Evolutionary conservation across 441 rosid genomes (phyloP).

Genomic region (Rhodomyrtus psidioides): DNA sequence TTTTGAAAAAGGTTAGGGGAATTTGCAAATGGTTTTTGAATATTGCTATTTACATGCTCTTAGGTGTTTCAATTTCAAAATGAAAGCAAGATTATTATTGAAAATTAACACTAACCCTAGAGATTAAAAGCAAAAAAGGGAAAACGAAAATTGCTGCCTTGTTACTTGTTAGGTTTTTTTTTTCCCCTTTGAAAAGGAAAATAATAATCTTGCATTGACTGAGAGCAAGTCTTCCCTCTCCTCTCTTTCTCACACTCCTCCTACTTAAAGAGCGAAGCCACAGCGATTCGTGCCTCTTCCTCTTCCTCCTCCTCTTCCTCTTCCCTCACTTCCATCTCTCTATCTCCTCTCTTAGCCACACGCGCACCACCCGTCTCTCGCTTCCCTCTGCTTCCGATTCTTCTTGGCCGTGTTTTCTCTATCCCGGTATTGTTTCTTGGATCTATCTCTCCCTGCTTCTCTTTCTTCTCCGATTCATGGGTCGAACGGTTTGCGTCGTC

Average conservation of each 20-base stretch:
- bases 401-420: not conserved
- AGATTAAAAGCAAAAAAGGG: not conserved
- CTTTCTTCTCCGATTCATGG: not conserved
- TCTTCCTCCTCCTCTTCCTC: not conserved
- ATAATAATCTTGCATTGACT: not conserved
- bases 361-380: not conserved
- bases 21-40: rapidly evolving
- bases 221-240: not conserved
- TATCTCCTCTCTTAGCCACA: rapidly evolving
- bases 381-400: not conserved
- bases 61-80: not conserved
- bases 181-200: rapidly evolving
- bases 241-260: not conserved
- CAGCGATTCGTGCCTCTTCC: rapidly evolving
- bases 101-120: not conserved
- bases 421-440: not conserved
- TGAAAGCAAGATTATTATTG: rapidly evolving
- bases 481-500: not conserved
- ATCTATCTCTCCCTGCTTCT: not conserved
- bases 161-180: not conserved
- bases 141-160: too few species aligned
- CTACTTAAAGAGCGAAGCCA: not conserved
- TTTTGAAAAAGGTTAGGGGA: rapidly evolving
- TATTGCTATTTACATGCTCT: rapidly evolving
- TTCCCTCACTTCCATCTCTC: not conserved